Base-by-base conservation (phyloP, 345 rosid species). In the Trapa bicornis region DNA sequence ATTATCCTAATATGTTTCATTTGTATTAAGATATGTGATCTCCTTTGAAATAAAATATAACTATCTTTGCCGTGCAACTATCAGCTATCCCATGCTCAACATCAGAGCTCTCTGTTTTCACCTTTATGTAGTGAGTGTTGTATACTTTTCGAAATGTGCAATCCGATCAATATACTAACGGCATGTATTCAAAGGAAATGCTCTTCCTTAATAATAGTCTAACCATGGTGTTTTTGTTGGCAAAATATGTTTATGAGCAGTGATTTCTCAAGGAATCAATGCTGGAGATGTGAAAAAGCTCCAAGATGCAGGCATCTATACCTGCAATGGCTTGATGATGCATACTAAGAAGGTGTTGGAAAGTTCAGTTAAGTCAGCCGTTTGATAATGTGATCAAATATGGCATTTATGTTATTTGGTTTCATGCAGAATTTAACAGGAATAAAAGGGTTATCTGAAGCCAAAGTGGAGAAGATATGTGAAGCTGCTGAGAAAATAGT, bases 271-370 rank as follows among this genome's bases (percentile, higher is more conserved):
- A 74, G 98, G 97, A 68, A 86, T 92, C 76, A 92, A 89, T 72
- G 90, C 97, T 47, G 96, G 97, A 76, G 97, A 93, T 69, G 87
- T 90, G 70, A 90, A 90, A 62, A 93, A 88, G 65, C 88, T 93
- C 67, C 96, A 93, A 69, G 97, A 93, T 78, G 97, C 96, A 48
- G 96, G 97, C 75, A 93, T 93, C 67, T 85, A 87, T 68, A 90
- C 98, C 71, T 93, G 97, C 80, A 93, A 93, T 79, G 96, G 97
- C 63, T 87, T 90, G 79, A 88, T 88, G 97, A 93, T 90, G 98
- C 94, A 88, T 72, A 93, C 98, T 37, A 90, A 85, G 84, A 90
- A 93, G 96, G 94, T 85, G 68, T 1, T 50, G n/a, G 33, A 52
- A 15, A 35, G 32, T 37, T 57, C 32, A 9, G 1, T 13, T 50